Evolutionary conservation across 306 rosid genomes (phyloP).

Genomic region (Leucaena leucocephala): DNA sequence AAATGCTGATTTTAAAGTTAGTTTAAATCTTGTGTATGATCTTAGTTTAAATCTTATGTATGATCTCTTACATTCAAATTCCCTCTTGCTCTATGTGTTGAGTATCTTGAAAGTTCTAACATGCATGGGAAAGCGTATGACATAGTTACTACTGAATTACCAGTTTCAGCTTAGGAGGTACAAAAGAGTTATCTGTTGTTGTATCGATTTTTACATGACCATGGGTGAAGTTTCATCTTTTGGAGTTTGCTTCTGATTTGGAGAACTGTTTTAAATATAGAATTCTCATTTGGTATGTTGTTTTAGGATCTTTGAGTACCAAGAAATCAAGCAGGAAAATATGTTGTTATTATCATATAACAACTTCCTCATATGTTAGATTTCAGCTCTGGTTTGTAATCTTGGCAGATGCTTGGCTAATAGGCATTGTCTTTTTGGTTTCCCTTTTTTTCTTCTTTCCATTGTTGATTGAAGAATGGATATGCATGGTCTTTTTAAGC

Average conservation of each 20-base stretch:
- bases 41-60: constrained; percentile 63
- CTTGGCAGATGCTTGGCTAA: constrained; percentile 84
- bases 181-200: constrained; percentile 51
- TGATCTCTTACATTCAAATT: constrained; percentile 33
- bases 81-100: constrained; percentile 1
- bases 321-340: constrained; percentile 73
- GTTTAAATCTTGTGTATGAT: constrained; percentile 69
- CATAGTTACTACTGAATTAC: constrained; percentile 55
- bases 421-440: constrained; percentile 69
- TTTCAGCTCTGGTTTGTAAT: constrained; percentile 44
- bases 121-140: constrained; percentile 46
- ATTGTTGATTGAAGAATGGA: constrained; percentile 50
- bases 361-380: constrained; percentile 14
- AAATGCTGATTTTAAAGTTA: constrained; percentile 51
- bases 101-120: constrained; percentile 69
- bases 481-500: constrained; percentile 49
- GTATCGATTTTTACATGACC: constrained; percentile 48
- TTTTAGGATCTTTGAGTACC: constrained; percentile 54
- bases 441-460: constrained; percentile 64
- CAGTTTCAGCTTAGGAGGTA: constrained; percentile 40
- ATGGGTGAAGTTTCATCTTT: constrained; percentile 50
- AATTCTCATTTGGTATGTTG: constrained; percentile 57
- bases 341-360: constrained; percentile 29
- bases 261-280: background rate
- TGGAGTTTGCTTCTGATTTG: constrained; percentile 29